These are phyloP conservation scores for Suhomyces coccinellae DNA, from an alignment of 1,139 yeast genomes.

Conservation along the genomic window DNA sequence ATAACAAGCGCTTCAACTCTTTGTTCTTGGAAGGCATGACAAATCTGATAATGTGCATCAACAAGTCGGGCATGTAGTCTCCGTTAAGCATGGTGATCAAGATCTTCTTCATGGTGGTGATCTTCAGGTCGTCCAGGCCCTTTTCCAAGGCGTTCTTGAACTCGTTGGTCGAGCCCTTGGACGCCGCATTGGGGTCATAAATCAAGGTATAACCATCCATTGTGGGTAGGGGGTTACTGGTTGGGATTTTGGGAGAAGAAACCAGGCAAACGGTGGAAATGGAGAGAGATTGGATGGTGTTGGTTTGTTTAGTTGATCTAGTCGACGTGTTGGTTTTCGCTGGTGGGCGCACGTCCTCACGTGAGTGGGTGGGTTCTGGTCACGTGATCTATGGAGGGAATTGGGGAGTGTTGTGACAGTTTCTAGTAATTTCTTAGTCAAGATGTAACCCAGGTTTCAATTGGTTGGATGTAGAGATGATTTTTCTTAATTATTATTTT, in stretches of 20 bases:
- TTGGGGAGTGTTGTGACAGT: too few species aligned
- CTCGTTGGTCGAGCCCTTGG: slow-evolving; percentile 72
- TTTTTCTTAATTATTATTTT: too few species aligned
- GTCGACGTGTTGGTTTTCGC: slow-evolving; percentile 15
- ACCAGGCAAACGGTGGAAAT: not conserved
- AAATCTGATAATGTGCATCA: slow-evolving; percentile 96
- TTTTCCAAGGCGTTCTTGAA: slow-evolving; percentile 81
- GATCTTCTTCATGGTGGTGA: slow-evolving; percentile 87
- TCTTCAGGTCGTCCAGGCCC: slow-evolving; percentile 84
- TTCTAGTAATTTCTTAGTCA: too few species aligned
- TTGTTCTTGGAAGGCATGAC: slow-evolving; percentile 95
- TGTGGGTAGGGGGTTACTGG: not conserved
- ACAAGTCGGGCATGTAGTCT: slow-evolving; percentile 88
- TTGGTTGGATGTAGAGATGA: too few species aligned
- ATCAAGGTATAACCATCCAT: slow-evolving; percentile 65
- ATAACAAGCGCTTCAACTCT: slow-evolving; percentile 85
- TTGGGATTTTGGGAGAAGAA: not conserved
- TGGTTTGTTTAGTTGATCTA: slow-evolving; percentile 7
- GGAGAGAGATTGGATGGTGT: not conserved
- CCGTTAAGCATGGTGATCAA: slow-evolving; percentile 88
- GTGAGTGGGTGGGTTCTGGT: not conserved
- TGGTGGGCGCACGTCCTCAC: slow-evolving; percentile 3
- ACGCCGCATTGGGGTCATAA: slow-evolving; percentile 71
- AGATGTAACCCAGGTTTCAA: too few species aligned
- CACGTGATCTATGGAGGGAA: not conserved